Evolutionary conservation across 2,329 filamentous ascomycete species (phyloP), one percentile per base, ranked within the genome.

Genomic region (Paramyrothecium sp.): DNA sequence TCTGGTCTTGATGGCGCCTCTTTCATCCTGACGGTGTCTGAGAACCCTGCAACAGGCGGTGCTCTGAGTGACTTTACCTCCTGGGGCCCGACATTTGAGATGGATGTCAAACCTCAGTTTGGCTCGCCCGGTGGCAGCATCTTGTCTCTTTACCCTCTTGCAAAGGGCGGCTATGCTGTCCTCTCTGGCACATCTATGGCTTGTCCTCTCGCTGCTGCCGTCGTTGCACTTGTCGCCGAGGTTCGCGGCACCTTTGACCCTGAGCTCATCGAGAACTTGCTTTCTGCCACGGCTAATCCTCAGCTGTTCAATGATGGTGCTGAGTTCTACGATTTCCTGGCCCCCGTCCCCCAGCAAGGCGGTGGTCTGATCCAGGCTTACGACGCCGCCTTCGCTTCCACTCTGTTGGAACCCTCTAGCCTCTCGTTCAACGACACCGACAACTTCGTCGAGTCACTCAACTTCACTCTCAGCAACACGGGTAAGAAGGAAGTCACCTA

Each of bases 391-490:
- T 78, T 81, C 61, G 74, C 81, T 17, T 82, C 76, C 2, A 79
- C 80, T 2, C 65, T 83, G 13, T 72, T 88, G 20, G 80, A 78
- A 63, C 78, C 77, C 11, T 81, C 81, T n/a, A 83, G 80, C 67
- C 70, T 89, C 16, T 79, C 82, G 3, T 87, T 88, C 72, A 88
- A 89, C 66, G 86, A 89, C 67, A 86, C 84, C 0, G 81, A 83
- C 61, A 68, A 88, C 73, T 80, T 86, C 60, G 67, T 69, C 50
- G 69, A 74, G 12, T 73, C 72, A 2, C 72, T 79, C 48, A 78
- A 79, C 60, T 85, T 89, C 65, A 79, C 75, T 44, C 75, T 89
- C 61, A 76, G 70, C 63, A 89, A 89, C 73, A 74, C 74, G 5
- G 82, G 80, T 50, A 69, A 69, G 17, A 72, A 75, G 22, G 68